phyloP scores from a whole-genome alignment of 2,329 filamentous ascomycete genomes.

The Pestalotiopsis sp. region DNA sequence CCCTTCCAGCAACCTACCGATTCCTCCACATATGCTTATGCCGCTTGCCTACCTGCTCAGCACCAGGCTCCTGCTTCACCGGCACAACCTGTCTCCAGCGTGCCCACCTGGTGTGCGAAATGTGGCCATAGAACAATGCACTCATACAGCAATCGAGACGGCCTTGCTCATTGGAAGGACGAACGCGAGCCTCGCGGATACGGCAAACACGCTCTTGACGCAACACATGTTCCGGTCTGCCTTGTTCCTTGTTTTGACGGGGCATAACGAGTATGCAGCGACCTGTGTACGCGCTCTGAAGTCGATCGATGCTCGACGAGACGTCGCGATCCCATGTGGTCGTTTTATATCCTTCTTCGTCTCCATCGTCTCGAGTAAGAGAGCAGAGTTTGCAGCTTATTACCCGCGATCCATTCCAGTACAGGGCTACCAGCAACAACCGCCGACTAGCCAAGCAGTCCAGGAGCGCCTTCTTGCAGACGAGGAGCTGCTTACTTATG shows the following conservation, averaged over 20 bases:
- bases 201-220: conserved; percentile 75
- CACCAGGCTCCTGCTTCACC: conserved; percentile 81
- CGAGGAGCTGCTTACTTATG: conserved; percentile 86
- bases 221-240: conserved; percentile 87
- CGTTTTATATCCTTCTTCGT: conserved; percentile 83
- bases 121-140: conserved; percentile 77
- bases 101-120: conserved; percentile 68
- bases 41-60: conserved; percentile 81
- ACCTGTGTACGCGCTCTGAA: conserved; percentile 73
- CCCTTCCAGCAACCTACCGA: conserved; percentile 63
- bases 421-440: conserved; percentile 26
- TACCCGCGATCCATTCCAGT: conserved; percentile 26
- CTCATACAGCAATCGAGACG: conserved; percentile 76
- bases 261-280: conserved; percentile 72
- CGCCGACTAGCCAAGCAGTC: conserved; percentile 19
- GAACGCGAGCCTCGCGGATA: conserved; percentile 62
- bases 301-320: conserved; percentile 70
- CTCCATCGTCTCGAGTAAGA: conserved; percentile 62
- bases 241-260: conserved; percentile 76
- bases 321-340: conserved; percentile 77
- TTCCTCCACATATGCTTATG: conserved; percentile 75
- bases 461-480: conserved; percentile 58
- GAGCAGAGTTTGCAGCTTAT: conserved; percentile 45
- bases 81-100: conserved; percentile 80
- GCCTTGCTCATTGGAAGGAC: conserved; percentile 72